Percentiles rank a stretch among this genome's conserved stretches.
Conservation (phyloP, 345 rosid species). For the Hibiscus mutabilis region DNA sequence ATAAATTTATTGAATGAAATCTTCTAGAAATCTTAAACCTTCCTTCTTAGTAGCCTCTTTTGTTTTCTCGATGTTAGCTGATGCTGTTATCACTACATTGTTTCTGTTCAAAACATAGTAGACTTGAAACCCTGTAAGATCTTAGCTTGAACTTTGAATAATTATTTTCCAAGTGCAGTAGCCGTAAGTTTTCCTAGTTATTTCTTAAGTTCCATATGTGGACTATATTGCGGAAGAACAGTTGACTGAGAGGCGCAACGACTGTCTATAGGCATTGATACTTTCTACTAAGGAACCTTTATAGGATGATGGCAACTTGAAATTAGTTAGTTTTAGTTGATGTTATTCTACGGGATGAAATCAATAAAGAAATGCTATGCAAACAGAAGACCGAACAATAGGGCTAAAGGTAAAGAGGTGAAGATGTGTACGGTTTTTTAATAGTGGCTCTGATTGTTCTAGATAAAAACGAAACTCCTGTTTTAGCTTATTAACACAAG, state of each 20-base stretch:
- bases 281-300: not conserved
- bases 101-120: not conserved
- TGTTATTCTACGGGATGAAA: not conserved
- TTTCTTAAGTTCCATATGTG: not conserved
- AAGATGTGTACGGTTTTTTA: not conserved
- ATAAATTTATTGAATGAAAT: slow-evolving; percentile 6
- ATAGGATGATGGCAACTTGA: not conserved
- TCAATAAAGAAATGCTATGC: not conserved
- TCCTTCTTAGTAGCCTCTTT: not conserved
- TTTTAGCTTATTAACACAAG: not conserved
- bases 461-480: not conserved
- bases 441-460: not conserved
- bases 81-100: not conserved
- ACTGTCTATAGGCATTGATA: not conserved
- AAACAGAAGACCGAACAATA: not conserved
- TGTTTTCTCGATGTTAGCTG: not conserved
- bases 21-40: not conserved
- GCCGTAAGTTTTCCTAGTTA: not conserved
- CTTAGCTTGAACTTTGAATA: not conserved
- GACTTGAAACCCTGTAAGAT: not conserved
- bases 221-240: not conserved
- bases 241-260: too few relatives aligned
- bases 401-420: not conserved
- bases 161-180: not conserved
- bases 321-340: not conserved